phyloP scores from a whole-genome alignment of 139 green algal species.

The Micractinium conductrix region DNA sequence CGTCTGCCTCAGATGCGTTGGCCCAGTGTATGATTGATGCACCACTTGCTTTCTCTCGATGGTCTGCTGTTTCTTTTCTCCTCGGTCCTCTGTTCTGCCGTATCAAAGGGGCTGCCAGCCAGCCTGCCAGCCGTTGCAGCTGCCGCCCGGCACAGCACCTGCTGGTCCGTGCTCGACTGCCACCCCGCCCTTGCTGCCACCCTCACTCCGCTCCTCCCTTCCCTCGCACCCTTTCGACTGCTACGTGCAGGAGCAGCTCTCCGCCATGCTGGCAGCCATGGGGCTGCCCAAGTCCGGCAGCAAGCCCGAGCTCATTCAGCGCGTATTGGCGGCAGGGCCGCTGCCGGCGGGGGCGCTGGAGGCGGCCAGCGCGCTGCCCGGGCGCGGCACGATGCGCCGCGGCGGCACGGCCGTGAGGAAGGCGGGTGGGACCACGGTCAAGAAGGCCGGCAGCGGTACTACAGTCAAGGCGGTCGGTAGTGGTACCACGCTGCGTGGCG shows the following conservation, averaged over 20 bases:
- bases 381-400: constrained; percentile 1
- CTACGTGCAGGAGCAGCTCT: constrained; percentile 23
- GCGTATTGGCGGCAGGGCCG: constrained; percentile 10
- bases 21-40: too few relatives aligned
- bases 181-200: not conserved
- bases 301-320: constrained; percentile 25
- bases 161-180: not conserved
- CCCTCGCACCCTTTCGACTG: too few relatives aligned
- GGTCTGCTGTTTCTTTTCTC: too few relatives aligned
- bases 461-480: not conserved
- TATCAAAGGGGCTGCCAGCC: too few relatives aligned
- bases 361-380: not conserved
- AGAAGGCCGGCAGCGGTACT: constrained; percentile 8
- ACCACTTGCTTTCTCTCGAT: too few relatives aligned
- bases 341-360: not conserved
- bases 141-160: too few relatives aligned
- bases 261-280: not conserved
- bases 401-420: constrained; percentile 1
- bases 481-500: not conserved
- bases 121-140: too few relatives aligned
- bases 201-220: too few relatives aligned
- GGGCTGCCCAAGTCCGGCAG: constrained; percentile 29
- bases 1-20: too few relatives aligned
- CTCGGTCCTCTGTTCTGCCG: too few relatives aligned
- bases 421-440: not conserved